Base-by-base conservation (phyloP, 2,329 filamentous ascomycete species). In the Botrytis deweyae region DNA sequence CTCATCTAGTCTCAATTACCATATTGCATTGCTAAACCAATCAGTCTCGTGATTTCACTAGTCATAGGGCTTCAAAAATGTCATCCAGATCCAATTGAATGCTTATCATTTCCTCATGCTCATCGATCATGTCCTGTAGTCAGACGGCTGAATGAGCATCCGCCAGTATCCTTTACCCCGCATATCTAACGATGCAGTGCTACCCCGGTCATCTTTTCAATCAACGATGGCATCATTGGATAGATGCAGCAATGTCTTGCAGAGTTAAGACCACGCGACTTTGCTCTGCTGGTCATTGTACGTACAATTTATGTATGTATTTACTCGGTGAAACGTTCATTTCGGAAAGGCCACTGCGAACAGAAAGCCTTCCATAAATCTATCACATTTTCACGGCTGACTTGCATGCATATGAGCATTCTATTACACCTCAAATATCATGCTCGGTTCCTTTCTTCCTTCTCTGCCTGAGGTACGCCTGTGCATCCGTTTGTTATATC, bases 181-280 rank as follows among this genome's bases (percentile, higher is more conserved):
- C 70, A 72, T 44, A 72, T 55, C 46, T 66, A 71, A 29, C 42
- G 49, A 52, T 63, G 58, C 42, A 71, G n/a, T 62, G 33, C 36
- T 29, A 22, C 10, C 38, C 62, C 9, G 38, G 62, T n/a, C 44
- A n/a, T 55, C 55, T 29, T 33, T 66, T 9, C 36, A n/a, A 33
- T 42, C 46, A 67, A 36, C 29, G 14, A 20, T 59, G 61, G 36
- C 61, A 52, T 59, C 7, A 69, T 69, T 72, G 29, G 70, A 63
- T n/a, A 46, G 46, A 72, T 10, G 62, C 70, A 67, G 42, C 16
- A 63, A 72, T 72, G 62, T 72, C 62, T 72, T 67, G 70, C 70
- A 72, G 38, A 46, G 38, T 59, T 18, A 72, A 72, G 49, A 25
- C 49, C 16, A n/a, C n/a, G 42, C 36, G 29, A 40, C 20, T 72